Conservation (phyloP, 169 alveolate genomes). For the Cryptosporidium viatorum region DNA sequence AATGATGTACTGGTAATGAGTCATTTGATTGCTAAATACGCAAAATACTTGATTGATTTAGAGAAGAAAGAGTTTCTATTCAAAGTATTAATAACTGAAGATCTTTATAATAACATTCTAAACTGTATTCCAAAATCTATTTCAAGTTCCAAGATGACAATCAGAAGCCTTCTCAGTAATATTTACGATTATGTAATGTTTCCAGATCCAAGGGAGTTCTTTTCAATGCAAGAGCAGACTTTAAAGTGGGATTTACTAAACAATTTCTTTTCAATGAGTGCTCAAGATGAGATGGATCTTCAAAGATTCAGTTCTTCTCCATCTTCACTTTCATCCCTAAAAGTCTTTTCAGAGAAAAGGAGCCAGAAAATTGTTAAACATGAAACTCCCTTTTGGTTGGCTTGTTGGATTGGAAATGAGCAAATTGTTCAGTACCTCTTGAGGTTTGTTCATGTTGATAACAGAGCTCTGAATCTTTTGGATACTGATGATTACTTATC, state of each 20-base stretch:
- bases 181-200: constrained; percentile 43
- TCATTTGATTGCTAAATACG: neutral
- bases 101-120: constrained; percentile 35
- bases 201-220: constrained; percentile 50
- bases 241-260: constrained; percentile 25
- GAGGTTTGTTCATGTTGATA: constrained; percentile 19
- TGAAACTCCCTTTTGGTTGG: constrained; percentile 84
- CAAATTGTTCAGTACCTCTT: constrained; percentile 75
- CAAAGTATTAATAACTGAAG: constrained; percentile 32
- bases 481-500: neutral
- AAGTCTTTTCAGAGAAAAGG: constrained; percentile 41
- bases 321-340: neutral
- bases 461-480: constrained; percentile 3
- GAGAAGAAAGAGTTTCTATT: constrained; percentile 39
- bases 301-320: neutral
- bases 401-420: constrained; percentile 81
- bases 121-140: constrained; percentile 50
- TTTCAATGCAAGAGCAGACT: neutral
- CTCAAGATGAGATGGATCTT: neutral
- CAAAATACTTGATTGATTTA: constrained; percentile 30
- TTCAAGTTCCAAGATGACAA: neutral
- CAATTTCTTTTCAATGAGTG: neutral
- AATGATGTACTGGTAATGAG: constrained; percentile 14
- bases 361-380: constrained; percentile 22
- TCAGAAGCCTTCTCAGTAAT: constrained; percentile 35